phyloP scores from a whole-genome alignment of 495 filamentous ascomycete genomes.

The Neurospora hispaniola region DNA sequence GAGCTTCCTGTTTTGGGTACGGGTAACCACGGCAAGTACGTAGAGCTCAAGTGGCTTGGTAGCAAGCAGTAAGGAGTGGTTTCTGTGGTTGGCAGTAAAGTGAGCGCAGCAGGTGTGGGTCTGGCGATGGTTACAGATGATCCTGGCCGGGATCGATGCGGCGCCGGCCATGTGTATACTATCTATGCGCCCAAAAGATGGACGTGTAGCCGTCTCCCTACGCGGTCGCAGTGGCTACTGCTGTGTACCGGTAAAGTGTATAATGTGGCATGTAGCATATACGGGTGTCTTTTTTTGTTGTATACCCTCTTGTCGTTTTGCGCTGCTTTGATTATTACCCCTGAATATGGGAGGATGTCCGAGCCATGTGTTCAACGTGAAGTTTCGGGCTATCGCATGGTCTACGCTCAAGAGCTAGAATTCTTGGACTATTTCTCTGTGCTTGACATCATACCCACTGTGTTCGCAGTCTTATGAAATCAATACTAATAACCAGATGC shows the following conservation, averaged over 20 bases:
- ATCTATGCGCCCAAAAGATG: neutral
- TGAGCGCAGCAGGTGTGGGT: neutral
- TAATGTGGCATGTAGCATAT: neutral
- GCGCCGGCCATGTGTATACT: neutral
- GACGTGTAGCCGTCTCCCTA: neutral
- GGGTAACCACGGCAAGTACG: slow-evolving; percentile 12
- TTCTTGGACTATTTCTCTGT: neutral
- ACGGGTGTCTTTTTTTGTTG: neutral
- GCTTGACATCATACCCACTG: neutral
- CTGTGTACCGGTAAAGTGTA: neutral
- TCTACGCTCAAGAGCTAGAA: neutral
- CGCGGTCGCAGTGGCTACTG: neutral
- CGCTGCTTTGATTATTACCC: neutral
- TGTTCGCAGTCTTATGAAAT: neutral
- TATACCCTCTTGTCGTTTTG: neutral
- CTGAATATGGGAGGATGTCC: neutral
- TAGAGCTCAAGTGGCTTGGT: slow-evolving; percentile 21
- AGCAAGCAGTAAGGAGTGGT: slow-evolving; percentile 7
- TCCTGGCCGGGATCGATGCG: neutral
- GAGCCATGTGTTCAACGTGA: neutral
- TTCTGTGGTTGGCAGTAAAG: neutral
- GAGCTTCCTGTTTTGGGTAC: slow-evolving; percentile 42
- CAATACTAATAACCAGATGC: neutral
- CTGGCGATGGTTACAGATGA: neutral
- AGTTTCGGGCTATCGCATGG: neutral